phyloP scores from a whole-genome alignment of 805 yeast genomes.

The Saccharomycopsis sp. region DNA sequence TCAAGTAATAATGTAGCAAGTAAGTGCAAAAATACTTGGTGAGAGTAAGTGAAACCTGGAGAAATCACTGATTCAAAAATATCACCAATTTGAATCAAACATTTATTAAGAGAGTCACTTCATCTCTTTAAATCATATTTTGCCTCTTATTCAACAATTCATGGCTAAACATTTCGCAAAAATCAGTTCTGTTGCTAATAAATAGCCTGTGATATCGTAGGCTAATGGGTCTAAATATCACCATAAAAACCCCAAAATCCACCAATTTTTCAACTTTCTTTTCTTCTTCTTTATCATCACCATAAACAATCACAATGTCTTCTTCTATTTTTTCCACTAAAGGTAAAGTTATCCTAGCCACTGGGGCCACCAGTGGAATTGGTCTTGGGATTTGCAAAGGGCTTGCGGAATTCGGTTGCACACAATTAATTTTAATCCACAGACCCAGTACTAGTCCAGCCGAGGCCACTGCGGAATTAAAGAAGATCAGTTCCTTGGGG shows the following conservation, averaged over 20 bases:
- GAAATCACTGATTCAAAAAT: no score
- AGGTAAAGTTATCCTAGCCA: conserved; percentile 34
- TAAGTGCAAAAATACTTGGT: no score
- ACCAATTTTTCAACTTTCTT: not conserved
- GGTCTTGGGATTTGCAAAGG: conserved; percentile 44
- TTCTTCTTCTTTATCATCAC: not conserved
- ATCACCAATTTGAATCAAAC: no score
- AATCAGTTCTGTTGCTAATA: no score
- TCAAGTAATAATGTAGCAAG: no score
- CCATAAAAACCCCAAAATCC: not conserved
- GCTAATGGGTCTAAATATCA: no score
- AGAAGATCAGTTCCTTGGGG: conserved; percentile 21
- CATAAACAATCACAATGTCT: not conserved
- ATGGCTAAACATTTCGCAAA: no score
- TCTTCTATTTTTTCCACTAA: conserved; percentile 27
- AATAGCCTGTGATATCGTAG: no score
- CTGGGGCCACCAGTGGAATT: conserved; percentile 52
- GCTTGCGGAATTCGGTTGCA: conserved; percentile 40
- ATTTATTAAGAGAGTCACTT: no score
- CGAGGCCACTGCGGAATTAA: conserved; percentile 22
- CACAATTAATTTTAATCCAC: conserved; percentile 30
- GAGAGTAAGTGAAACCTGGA: no score
- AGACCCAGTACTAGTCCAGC: conserved; percentile 25
- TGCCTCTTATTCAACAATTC: no score
- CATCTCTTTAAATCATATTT: no score